Base-by-base conservation (phyloP, 176 grass and related monocot genomes). In the Thinopyrum elongatum region DNA sequence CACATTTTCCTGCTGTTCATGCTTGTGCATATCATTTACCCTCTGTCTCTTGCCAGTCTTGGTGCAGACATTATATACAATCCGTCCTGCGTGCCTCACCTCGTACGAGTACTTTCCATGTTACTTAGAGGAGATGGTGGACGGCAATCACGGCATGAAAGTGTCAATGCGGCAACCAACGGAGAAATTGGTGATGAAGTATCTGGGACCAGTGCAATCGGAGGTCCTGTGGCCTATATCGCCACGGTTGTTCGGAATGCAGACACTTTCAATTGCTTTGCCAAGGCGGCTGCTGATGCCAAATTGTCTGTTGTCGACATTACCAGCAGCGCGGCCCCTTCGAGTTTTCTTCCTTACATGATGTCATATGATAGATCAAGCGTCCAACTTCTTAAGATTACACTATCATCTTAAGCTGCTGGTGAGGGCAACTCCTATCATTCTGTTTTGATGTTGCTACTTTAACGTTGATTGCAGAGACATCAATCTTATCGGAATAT, bases 11-110 rank as follows among this genome's bases (percentile, higher is more conserved):
- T 72, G 55, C 5, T 72, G 8, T 80, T 70, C 64, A 44, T 79
- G 59, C 12, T 80, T 23, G 51, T 42, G n/a, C 25, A 12, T 76
- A 66, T 46, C 72, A 22, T 51, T 65, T 41, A 9, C 75, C 14
- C 3, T 30, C 2, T 28, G 29, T 81, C 58, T 19, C 64, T 33
- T 46, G 23, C 28, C 87, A 99, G 92, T 55, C 88, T 99, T 86
- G 97, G 97, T 57, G 97, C 97, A 53, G 97, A 99, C 80, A 89
- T 96, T 26, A 93, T 99, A 39, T 99, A 99, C 10, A 88, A 99
- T 44, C 97, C 94, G 8, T 64, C 86, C 14, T 94, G 90, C 0
- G 77, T 93, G 51, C 88, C 92, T 0, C 90, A 99, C 85, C 90
- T 99, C 12, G 79, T 93, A 85, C 80, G 83, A 62, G 94, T 96